Evolutionary conservation across 495 filamentous ascomycete species (phyloP), one percentile per base, ranked within the genome.

Genomic region (Aspergillus egyptiacus): DNA sequence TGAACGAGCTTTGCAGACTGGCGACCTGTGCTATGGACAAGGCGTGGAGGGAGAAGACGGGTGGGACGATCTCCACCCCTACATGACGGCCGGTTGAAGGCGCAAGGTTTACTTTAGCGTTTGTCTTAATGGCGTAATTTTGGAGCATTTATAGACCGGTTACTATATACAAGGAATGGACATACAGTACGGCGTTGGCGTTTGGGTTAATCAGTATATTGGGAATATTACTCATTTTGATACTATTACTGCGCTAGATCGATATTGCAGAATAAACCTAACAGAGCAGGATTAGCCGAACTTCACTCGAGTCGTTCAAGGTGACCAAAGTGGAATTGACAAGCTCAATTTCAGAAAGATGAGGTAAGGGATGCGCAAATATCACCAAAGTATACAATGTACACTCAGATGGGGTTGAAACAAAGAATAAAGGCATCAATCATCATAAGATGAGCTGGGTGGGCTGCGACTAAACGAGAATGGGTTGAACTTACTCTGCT

Each of bases 381-480:
- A 25, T 57, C 57, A 65, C 57, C 60, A 65, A 59, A 48, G 52
- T 57, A 50, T 54, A 62, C 56, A 41, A 41, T 55, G 55, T 62
- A 55, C 51, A 50, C 55, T 68, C 57, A 68, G 60, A 70, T 70
- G 67, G 61, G 67, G 65, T 70, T 70, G 65, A 70, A 68, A 70
- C 64, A 70, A 62, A 66, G 50, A 62, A 58, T 22, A 52, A 54
- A 63, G 49, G 61, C 65, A 68, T 58, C 60, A 58, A 63, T 66
- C 65, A 70, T 68, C 63, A 61, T 63, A 15, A 23, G 22, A 37
- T n/a, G n/a, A 31, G 30, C 24, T 27, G 24, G 5, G 24, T 49
- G 22, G n/a, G 34, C 9, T 27, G 15, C 13, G 9, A 46, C 46
- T 27, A 32, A 25, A 41, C 32, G 5, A 14, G 11, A 32, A 30